Evolutionary conservation across 148 eudicot species (phyloP), one percentile per base, ranked within the genome.

Genomic region (Mesembryanthemum crystallinum): DNA sequence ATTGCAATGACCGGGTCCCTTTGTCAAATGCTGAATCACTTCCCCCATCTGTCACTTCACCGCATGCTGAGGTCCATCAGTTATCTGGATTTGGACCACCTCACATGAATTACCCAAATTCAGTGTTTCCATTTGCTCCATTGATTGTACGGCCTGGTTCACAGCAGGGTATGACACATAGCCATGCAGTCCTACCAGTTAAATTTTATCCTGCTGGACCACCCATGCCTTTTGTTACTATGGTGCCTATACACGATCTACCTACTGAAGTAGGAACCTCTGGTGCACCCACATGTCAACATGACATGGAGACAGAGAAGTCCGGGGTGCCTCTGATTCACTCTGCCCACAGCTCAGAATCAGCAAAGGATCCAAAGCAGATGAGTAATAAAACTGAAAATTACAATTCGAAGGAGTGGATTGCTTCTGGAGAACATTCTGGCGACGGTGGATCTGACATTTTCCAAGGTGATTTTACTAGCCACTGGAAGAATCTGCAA

Each of bases 401-500:
- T 37, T 20, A 67, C 67, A 77, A 67, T 49, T 74, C 70, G 62
- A 66, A 25, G 37, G 73, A 81, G 37, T 70, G 79, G 47, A 75
- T 39, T 45, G 9, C 52, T 27, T 35, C 78, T 55, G 73, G 35
- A 33, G 86, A 81, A 71, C 72, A 55, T 43, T 62, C 86, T 77
- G 84, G 58, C 61, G 85, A 81, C 68, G 64, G 35, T 73, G 78
- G 37, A 58, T 75, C 83, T 65, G 91, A 86, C 78, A 86, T 88
- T 67, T 82, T 88, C 72, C 86, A 73, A 49, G 74, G 89, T 73
- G 91, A 88, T 69, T 82, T 88, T 70, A 25, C 68, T 66, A 86
- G 87, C 85, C 89, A 88, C 77, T 82, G 83, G 85, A 79, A 73
- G 60, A 86, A 88, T 74, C 86, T 88, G 33, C 89, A 84, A 77